Percentiles rank a stretch among this genome's conserved stretches.
Evolutionary conservation across 495 filamentous ascomycete genomes (phyloP).

Genomic region (Tuber aestivum): DNA sequence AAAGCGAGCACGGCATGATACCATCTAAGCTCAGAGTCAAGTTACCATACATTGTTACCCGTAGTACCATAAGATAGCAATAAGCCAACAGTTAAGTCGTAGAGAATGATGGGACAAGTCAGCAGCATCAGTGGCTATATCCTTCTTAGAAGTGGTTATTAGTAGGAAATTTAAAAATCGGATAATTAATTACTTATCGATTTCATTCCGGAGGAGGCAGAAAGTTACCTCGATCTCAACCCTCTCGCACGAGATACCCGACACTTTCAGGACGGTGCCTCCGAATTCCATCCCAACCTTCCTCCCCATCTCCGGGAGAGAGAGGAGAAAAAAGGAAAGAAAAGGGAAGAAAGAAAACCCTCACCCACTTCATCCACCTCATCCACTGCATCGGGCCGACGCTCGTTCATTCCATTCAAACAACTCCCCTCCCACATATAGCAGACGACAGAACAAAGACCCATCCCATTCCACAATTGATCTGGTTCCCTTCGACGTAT

Average conservation of each 20-base stretch:
- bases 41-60: neutral
- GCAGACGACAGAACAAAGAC: neutral
- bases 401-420: neutral
- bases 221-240: neutral
- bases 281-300: conserved; percentile 4
- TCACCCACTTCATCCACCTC: neutral
- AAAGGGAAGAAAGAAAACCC: neutral
- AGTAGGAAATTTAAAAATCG: neutral
- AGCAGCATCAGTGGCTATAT: neutral
- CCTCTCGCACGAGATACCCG: neutral
- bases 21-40: neutral
- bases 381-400: neutral
- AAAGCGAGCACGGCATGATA: neutral
- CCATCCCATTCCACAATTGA: neutral
- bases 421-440: neutral
- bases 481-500: neutral
- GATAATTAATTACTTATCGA: neutral
- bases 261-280: neutral
- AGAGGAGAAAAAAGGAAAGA: neutral
- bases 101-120: neutral
- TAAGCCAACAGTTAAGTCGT: neutral
- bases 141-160: neutral
- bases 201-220: neutral
- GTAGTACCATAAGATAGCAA: neutral
- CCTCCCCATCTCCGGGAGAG: neutral